Conservation (phyloP, 305 asterid species). For the Coffea humblotiana region DNA sequence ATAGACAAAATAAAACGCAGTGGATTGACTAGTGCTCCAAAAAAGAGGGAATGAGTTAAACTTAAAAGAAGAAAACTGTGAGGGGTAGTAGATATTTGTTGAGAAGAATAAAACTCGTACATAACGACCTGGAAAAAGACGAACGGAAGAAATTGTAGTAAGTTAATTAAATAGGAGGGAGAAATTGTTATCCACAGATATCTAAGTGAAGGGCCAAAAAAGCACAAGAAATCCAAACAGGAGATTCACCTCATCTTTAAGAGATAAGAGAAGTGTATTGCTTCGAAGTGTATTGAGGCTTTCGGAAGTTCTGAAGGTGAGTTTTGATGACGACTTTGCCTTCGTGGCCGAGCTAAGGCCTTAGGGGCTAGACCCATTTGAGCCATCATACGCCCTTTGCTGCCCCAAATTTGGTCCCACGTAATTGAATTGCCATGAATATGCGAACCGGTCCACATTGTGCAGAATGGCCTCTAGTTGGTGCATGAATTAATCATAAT, state of each 20-base stretch:
- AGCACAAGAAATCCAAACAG: conserved; percentile 64
- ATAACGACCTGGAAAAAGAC: neutral
- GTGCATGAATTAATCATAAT: neutral
- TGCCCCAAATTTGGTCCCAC: neutral
- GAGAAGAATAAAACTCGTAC: neutral
- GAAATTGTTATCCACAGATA: conserved; percentile 59
- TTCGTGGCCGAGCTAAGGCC: conserved; percentile 32
- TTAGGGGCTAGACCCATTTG: conserved; percentile 24
- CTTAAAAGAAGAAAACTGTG: neutral
- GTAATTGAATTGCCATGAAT: neutral
- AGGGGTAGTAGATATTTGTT: conserved; percentile 24
- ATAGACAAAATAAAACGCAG: conserved; percentile 31
- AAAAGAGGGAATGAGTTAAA: neutral
- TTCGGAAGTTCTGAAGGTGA: conserved; percentile 21
- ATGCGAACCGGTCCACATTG: neutral
- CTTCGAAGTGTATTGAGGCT: too few species aligned
- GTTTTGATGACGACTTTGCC: conserved; percentile 34
- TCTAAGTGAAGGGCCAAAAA: conserved; percentile 85
- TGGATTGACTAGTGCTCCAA: neutral
- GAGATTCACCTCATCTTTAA: conserved; percentile 59
- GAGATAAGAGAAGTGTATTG: conserved; percentile 35
- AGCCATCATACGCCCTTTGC: neutral
- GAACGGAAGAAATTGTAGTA: neutral
- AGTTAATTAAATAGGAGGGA: neutral
- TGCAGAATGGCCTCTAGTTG: neutral